Conservation (phyloP, 1,284 basidiomycete species). For the Sanghuangporus sanghuang region DNA sequence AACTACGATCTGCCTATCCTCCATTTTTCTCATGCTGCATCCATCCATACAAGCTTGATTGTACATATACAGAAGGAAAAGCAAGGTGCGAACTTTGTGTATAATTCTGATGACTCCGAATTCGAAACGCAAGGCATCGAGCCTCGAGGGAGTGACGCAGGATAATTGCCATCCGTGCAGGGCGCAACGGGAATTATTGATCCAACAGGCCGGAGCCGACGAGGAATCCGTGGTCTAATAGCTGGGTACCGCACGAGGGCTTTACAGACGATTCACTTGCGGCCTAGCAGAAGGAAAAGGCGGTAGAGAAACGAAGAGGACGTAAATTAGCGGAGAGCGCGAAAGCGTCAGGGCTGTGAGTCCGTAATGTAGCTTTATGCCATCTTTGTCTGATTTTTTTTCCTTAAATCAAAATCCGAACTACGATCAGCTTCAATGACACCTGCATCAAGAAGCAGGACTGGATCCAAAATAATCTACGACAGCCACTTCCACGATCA, state of each 20-base stretch:
- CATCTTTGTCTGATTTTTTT: neutral
- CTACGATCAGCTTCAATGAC: neutral
- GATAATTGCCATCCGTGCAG: conserved; percentile 9
- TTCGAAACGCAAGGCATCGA: conserved; percentile 14
- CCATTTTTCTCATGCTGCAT: neutral
- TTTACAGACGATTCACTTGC: conserved; percentile 17
- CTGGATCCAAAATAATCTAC: neutral
- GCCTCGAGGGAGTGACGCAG: conserved; percentile 3
- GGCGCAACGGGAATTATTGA: conserved; percentile 2
- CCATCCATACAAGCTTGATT: neutral
- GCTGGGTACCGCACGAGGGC: conserved; percentile 15
- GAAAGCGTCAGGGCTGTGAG: neutral
- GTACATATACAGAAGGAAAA: too few relatives aligned
- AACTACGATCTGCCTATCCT: neutral
- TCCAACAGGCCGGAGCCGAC: conserved; percentile 13
- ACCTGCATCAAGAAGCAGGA: neutral
- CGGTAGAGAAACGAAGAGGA: neutral
- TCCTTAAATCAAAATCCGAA: neutral
- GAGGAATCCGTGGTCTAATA: conserved; percentile 13
- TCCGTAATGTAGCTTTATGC: neutral
- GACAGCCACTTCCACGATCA: neutral
- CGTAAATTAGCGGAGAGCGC: neutral
- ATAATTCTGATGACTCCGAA: neutral
- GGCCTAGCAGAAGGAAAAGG: conserved; percentile 17
- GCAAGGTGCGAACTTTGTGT: neutral